Percentiles rank a stretch among this genome's conserved stretches.
Evolutionary conservation across 163 green algal species (phyloP).

Genomic region (Chlorella variabilis): DNA sequence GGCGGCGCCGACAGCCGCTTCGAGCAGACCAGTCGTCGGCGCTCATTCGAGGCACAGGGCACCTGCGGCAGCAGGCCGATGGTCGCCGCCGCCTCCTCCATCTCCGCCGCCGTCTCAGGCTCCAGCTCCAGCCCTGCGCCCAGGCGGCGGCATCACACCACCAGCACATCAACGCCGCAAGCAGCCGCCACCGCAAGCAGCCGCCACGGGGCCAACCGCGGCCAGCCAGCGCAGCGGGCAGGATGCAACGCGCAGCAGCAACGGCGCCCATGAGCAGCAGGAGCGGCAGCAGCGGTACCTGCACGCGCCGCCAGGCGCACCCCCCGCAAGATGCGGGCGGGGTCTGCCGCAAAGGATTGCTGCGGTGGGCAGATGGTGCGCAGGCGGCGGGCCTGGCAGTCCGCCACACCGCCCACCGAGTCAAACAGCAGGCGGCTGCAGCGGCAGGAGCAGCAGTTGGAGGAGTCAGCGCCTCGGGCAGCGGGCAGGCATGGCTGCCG

Average conservation of each 20-base stretch:
- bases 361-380: conserved; percentile 53
- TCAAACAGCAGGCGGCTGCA: conserved; percentile 46
- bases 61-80: conserved; percentile 20
- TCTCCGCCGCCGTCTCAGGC: conserved; percentile 14
- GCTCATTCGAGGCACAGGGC: background rate
- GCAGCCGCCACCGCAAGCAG: too few species aligned
- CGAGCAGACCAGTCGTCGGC: too few species aligned
- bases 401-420: conserved; percentile 57
- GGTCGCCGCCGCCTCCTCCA: conserved; percentile 18
- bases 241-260: too few species aligned
- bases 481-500: background rate
- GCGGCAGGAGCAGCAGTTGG: background rate
- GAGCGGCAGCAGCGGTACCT: too few species aligned
- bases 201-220: too few species aligned
- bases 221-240: too few species aligned
- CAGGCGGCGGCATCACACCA: too few species aligned
- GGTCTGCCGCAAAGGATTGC: conserved; percentile 61
- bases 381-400: conserved; percentile 57
- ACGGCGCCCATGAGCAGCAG: too few species aligned
- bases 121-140: conserved; percentile 50
- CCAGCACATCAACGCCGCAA: too few species aligned
- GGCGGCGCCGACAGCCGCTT: too few species aligned
- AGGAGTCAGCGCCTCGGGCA: background rate
- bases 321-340: conserved; percentile 70
- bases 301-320: conserved; percentile 64